Evolutionary conservation across 2,329 filamentous ascomycete species (phyloP).

Genomic region (Amylocarpus encephaloides): DNA sequence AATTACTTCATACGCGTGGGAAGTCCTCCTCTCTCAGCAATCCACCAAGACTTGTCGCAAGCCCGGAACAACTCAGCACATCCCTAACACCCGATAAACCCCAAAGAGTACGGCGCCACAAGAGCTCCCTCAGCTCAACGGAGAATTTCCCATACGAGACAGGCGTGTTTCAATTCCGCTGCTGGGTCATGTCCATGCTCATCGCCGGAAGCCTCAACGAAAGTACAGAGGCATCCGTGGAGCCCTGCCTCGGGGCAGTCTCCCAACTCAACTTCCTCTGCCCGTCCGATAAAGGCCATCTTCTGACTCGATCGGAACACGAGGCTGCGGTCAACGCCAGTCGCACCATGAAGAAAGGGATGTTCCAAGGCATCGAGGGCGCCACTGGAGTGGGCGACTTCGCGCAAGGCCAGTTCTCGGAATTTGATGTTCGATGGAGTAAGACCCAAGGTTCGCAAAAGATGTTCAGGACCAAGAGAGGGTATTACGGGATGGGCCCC

Average conservation of each 20-base stretch:
- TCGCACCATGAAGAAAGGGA: background rate
- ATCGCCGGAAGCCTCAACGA: slow-evolving; percentile 4
- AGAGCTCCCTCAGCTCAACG: slow-evolving; percentile 1
- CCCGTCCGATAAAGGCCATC: background rate
- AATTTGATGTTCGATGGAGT: slow-evolving; percentile 10
- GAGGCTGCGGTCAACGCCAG: slow-evolving; percentile 1
- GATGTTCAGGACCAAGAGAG: slow-evolving; percentile 8
- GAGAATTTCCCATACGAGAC: slow-evolving; percentile 6
- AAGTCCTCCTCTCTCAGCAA: slow-evolving; percentile 1
- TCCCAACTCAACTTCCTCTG: slow-evolving; percentile 6
- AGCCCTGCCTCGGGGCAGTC: slow-evolving; percentile 4
- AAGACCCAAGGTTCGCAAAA: slow-evolving; percentile 1
- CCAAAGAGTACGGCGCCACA: background rate
- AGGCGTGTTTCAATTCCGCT: slow-evolving; percentile 7
- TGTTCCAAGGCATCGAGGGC: slow-evolving; percentile 4
- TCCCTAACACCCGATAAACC: background rate
- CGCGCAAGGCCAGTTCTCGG: slow-evolving; percentile 5
- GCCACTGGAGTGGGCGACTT: slow-evolving; percentile 8
- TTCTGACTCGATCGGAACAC: slow-evolving; percentile 5
- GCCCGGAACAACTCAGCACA: slow-evolving; percentile 1
- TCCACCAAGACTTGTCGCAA: background rate
- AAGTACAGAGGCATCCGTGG: slow-evolving; percentile 2
- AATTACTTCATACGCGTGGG: background rate
- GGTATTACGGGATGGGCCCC: slow-evolving; percentile 7
- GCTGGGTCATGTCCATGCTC: slow-evolving; percentile 8